Conservation (phyloP, 2,329 filamentous ascomycete genomes). For the Podosphaera leucotricha region DNA sequence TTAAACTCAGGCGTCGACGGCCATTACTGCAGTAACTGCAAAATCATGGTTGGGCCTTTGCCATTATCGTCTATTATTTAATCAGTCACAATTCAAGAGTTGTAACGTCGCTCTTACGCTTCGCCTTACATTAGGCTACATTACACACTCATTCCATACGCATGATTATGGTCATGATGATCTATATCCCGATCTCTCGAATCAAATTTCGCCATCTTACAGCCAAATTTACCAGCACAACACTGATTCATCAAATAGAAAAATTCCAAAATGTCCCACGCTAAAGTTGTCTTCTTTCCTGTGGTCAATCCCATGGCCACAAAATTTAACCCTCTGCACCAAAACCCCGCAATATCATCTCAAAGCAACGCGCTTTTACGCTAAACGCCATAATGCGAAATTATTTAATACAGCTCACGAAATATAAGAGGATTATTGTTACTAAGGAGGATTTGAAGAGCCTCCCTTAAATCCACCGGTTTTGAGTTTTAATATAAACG, state of each 20-base stretch:
- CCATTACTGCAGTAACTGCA: background rate
- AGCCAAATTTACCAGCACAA: background rate
- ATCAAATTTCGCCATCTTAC: background rate
- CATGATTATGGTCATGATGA: background rate
- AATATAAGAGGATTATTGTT: background rate
- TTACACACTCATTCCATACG: background rate
- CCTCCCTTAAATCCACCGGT: background rate
- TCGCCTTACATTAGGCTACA: background rate
- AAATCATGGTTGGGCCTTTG: background rate
- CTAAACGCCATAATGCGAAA: slow-evolving; percentile 9
- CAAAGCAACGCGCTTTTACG: slow-evolving; percentile 9
- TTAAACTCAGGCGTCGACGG: background rate
- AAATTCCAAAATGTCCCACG: background rate
- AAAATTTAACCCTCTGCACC: background rate
- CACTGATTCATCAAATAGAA: background rate
- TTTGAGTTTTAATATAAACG: slow-evolving; percentile 2
- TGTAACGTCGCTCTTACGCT: background rate
- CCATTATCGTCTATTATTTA: background rate
- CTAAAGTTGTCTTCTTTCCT: background rate
- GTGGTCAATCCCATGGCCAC: background rate
- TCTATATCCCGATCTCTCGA: background rate
- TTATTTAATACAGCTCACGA: slow-evolving; percentile 1
- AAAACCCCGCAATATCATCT: background rate
- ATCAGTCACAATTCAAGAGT: no score
- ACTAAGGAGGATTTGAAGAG: background rate